phyloP scores from a whole-genome alignment of 768 basidiomycete species.

The Strobilomyces dryophilus region DNA sequence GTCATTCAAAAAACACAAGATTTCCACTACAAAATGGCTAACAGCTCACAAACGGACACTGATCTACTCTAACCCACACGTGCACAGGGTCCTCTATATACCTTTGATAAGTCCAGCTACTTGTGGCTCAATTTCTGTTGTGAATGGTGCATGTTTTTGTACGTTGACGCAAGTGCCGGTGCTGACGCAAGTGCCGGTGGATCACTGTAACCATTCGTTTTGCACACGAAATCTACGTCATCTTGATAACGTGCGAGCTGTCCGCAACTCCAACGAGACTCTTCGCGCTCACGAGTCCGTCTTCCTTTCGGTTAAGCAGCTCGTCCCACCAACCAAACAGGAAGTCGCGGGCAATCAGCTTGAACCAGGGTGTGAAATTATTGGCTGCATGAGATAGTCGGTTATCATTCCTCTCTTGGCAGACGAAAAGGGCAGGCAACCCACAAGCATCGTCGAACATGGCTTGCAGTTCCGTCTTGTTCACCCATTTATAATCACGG shows the following conservation, averaged over 20 bases:
- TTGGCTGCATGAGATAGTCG: slow-evolving; percentile 46
- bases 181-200: no score
- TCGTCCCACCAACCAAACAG: slow-evolving; percentile 99
- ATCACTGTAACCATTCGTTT: no score
- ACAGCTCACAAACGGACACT: no score
- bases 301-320: slow-evolving; percentile 55
- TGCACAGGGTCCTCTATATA: no score
- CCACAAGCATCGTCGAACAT: slow-evolving; percentile 85
- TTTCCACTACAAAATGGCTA: no score
- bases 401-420: neutral
- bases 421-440: slow-evolving; percentile 15
- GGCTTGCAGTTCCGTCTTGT: slow-evolving; percentile 79
- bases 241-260: slow-evolving; percentile 69
- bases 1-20: no score
- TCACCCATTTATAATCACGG: slow-evolving; percentile 84
- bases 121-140: no score
- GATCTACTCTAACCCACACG: no score
- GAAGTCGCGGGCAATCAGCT: slow-evolving; percentile 94
- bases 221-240: slow-evolving; percentile 34
- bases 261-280: slow-evolving; percentile 57
- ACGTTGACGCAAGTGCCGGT: no score
- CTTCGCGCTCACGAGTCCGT: slow-evolving; percentile 54
- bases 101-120: no score
- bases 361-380: slow-evolving; percentile 98
- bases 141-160: no score